Evolutionary conservation across 78 protist genomes (phyloP).

Genomic region (Diacronema lutheri): DNA sequence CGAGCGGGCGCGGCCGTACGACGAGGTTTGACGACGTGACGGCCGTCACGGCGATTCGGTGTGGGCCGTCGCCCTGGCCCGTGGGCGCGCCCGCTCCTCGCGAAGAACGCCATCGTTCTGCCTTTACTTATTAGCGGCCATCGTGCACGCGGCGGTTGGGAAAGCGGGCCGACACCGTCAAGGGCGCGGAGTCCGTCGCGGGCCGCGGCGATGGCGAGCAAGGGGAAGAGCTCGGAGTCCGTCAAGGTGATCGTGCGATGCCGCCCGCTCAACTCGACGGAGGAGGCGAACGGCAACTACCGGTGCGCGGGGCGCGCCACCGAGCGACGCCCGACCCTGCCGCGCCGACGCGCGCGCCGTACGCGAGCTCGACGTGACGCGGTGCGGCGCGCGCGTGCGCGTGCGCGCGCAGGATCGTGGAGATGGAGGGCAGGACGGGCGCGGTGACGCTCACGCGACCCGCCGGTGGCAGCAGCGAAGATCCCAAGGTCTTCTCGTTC

Average conservation of each 20-base stretch:
- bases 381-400: not conserved
- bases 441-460: not conserved
- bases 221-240: not conserved
- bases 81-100: too few species aligned
- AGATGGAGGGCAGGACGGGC: not conserved
- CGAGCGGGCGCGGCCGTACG: too few species aligned
- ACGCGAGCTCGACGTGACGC: not conserved
- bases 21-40: too few species aligned
- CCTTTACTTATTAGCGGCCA: too few species aligned
- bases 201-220: not conserved
- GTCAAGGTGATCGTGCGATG: constrained; percentile 46
- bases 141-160: too few species aligned
- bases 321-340: too few species aligned
- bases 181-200: too few species aligned
- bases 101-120: too few species aligned
- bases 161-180: too few species aligned
- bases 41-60: too few species aligned
- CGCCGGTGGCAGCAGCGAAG: not conserved
- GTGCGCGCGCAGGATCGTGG: not conserved
- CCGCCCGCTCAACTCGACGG: constrained; percentile 47
- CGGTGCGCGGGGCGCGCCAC: not conserved
- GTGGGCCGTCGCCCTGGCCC: too few species aligned
- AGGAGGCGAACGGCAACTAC: not conserved
- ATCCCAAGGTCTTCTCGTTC: constrained; percentile 42
- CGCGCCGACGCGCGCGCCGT: not conserved